Conservation (phyloP, 2,329 filamentous ascomycete species). For the Endoconidiophora laricicola region DNA sequence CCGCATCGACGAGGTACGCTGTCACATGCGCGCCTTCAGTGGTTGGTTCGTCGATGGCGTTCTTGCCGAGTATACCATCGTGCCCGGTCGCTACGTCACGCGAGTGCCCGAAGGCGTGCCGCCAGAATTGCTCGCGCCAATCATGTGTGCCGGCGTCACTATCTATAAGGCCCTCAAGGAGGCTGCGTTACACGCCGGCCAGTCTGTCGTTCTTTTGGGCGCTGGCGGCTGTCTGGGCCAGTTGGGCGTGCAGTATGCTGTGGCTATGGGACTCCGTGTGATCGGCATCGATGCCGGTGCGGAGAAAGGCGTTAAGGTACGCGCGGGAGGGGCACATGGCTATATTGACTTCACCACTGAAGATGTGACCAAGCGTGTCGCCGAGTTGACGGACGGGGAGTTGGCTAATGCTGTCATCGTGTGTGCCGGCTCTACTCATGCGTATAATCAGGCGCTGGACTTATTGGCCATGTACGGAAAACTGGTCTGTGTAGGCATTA, state of each 20-base stretch:
- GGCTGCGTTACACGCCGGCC: conserved; percentile 42
- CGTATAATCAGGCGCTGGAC: neutral
- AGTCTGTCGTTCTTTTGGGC: conserved; percentile 57
- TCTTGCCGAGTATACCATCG: conserved; percentile 58
- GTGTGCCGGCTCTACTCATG: neutral
- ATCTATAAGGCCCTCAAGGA: conserved; percentile 59
- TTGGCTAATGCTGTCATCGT: neutral
- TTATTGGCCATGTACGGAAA: neutral
- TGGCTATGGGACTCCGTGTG: conserved; percentile 57
- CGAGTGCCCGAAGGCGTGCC: conserved; percentile 45
- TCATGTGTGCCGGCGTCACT: conserved; percentile 38
- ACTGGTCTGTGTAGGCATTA: neutral
- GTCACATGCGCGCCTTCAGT: neutral
- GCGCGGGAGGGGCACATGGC: neutral
- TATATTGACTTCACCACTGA: neutral
- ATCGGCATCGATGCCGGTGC: conserved; percentile 61
- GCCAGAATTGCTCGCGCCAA: conserved; percentile 47
- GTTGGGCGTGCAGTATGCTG: conserved; percentile 60
- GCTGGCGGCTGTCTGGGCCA: conserved; percentile 56
- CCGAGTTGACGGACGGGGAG: neutral
- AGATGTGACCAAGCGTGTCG: neutral
- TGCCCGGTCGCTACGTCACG: conserved; percentile 53
- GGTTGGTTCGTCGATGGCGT: conserved; percentile 59
- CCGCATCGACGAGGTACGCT: neutral
- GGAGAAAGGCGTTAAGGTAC: conserved; percentile 40